phyloP scores from a whole-genome alignment of 139 green algal species.

The Closterium sp. region DNA sequence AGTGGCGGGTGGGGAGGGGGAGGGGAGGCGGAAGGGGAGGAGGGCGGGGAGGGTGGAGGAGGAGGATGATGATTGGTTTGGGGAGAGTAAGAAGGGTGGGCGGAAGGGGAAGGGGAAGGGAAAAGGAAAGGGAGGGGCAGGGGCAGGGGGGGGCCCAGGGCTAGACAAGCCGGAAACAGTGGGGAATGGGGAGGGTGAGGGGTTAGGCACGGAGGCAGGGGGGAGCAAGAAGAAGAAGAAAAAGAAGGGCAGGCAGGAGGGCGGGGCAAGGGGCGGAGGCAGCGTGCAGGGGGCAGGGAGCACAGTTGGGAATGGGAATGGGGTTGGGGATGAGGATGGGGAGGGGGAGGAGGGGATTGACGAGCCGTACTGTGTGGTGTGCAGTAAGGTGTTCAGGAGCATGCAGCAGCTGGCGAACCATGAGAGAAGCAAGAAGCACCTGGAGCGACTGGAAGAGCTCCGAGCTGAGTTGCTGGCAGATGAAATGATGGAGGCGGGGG shows the following conservation, averaged over 20 bases:
- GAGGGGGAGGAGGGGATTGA: conserved; percentile 32
- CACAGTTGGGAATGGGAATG: background rate
- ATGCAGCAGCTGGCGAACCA: conserved; percentile 81
- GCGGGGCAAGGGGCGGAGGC: conserved; percentile 49
- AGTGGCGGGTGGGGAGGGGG: background rate
- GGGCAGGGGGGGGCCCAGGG: conserved; percentile 51
- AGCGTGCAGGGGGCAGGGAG: conserved; percentile 8
- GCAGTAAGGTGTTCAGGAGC: conserved; percentile 87
- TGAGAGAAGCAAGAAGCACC: conserved; percentile 80
- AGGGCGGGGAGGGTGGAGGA: conserved; percentile 50
- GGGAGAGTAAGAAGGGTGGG: background rate
- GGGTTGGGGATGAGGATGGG: background rate
- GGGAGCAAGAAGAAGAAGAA: conserved; percentile 2
- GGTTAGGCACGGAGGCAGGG: conserved; percentile 9
- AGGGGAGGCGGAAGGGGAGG: conserved; percentile 1
- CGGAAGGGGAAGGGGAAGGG: background rate
- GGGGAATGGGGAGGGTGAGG: background rate
- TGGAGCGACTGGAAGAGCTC: conserved; percentile 54
- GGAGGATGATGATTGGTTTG: conserved; percentile 31
- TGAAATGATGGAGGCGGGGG: background rate
- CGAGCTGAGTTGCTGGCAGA: conserved; percentile 18
- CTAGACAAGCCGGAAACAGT: background rate
- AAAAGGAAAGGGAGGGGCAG: background rate
- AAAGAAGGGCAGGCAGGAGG: conserved; percentile 24
- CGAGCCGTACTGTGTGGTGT: conserved; percentile 79